Percentiles rank a stretch among this genome's conserved stretches.
Evolutionary conservation across 345 rosid genomes (phyloP).

Genomic region (Moringa oleifera): DNA sequence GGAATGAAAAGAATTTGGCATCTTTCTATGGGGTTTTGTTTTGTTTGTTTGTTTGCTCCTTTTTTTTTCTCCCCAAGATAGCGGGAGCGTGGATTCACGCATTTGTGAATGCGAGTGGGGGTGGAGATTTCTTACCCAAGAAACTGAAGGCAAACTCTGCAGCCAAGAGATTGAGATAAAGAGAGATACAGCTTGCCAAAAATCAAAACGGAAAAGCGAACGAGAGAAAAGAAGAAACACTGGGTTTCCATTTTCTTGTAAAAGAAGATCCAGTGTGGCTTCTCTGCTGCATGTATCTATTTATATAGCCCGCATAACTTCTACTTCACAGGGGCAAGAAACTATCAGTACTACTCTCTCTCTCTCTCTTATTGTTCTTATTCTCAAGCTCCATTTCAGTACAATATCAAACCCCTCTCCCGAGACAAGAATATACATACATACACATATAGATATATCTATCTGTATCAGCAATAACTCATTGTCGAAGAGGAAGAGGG

Average conservation of each 20-base stretch:
- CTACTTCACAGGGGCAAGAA: conserved; percentile 22
- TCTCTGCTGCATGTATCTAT: conserved; percentile 17
- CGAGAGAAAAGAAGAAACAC: conserved; percentile 14
- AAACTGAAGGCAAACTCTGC: conserved; percentile 13
- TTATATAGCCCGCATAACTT: conserved; percentile 12
- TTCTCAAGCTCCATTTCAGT: conserved; percentile 20
- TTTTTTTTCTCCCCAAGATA: too few relatives aligned
- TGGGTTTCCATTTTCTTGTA: conserved; percentile 31
- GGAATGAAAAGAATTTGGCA: too few relatives aligned
- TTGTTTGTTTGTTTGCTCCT: too few relatives aligned
- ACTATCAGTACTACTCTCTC: background rate
- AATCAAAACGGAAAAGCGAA: conserved; percentile 24
- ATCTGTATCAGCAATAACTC: background rate
- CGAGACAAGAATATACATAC: background rate
- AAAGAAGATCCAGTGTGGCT: conserved; percentile 19
- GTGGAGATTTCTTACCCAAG: background rate
- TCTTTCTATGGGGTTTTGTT: too few relatives aligned
- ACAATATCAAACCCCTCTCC: conserved; percentile 8
- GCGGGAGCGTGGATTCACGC: background rate
- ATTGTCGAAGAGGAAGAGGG: conserved; percentile 11
- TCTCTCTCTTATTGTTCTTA: conserved; percentile 6
- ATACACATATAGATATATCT: background rate
- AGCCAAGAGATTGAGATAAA: background rate
- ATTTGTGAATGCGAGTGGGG: background rate
- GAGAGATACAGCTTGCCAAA: conserved; percentile 6